Evolutionary conservation across 306 rosid genomes (phyloP), one percentile per base, ranked within the genome.

Genomic region (Citrullus mucosospermus): DNA sequence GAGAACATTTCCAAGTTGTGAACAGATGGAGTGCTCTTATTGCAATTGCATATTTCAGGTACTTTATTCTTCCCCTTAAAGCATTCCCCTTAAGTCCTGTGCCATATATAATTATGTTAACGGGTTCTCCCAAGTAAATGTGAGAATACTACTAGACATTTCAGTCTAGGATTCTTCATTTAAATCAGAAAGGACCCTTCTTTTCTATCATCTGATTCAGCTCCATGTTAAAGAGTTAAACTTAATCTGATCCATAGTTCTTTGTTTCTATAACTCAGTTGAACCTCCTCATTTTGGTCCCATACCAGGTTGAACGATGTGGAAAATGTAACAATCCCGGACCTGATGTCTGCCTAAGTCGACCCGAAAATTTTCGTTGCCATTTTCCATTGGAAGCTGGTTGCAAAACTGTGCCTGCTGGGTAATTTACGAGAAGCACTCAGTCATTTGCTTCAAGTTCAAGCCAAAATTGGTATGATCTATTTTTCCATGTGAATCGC

Each of bases 21-120:
- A 74, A 74, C 62, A 17, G 22, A 72, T 74, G 62, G 46, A 74
- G 46, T 74, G 48, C 5, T 74, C 78, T 53, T 74, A 74, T 73
- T 53, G 62, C 28, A 51, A 15, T 53, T 32, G 78, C 78, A 32
- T 53, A 32, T 53, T 74, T 48, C 61, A 53, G 78, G 78, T 74
- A 53, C 48, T 34, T 17, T 8, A 28, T 28, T 71, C 22, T 72
- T 72, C 15, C 77, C 77, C 22, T 28, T 48, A 72, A 72, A 72
- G 28, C 46, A 15, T 5, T 41, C n/a, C n/a, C n/a, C n/a, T n/a
- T n/a, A 43, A 6, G 10, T 71, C 22, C 76, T 71, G 13, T 15
- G 70, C 58, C 58, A 46, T 22, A 46, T 46, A 28, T 71, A 58
- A 44, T 71, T 22, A 22, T 46, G 20, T 22, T 46, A 70, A 48